Evolutionary conservation across 129 eudicot species (phyloP).

Genomic region (Sambucus nigra): DNA sequence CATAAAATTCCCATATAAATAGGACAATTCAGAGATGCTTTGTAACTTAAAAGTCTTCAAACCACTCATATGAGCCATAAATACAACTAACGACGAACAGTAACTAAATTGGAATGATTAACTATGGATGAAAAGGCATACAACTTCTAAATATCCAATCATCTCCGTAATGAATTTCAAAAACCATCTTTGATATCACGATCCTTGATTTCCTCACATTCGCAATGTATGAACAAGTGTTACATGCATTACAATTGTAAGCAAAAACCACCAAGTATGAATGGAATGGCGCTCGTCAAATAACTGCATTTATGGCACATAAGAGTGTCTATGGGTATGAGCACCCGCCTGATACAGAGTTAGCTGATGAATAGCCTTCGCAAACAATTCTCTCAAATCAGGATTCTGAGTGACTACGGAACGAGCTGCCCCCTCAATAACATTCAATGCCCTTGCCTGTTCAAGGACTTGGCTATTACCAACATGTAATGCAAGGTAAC

Average conservation of each 20-base stretch:
- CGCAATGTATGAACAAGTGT: background rate
- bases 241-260: background rate
- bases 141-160: too few relatives aligned
- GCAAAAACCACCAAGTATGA: background rate
- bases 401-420: constrained; percentile 43
- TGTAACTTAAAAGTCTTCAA: too few relatives aligned
- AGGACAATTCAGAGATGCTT: too few relatives aligned
- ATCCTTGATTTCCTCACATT: constrained; percentile 1
- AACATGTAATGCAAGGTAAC: constrained; percentile 53
- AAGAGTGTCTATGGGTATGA: constrained; percentile 25
- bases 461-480: constrained; percentile 53
- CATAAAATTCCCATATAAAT: too few relatives aligned
- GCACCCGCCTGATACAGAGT: constrained; percentile 53
- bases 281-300: background rate
- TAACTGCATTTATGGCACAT: constrained; percentile 11
- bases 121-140: too few relatives aligned
- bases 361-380: constrained; percentile 45
- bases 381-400: constrained; percentile 39
- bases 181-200: background rate
- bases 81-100: too few relatives aligned
- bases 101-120: too few relatives aligned
- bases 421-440: constrained; percentile 47
- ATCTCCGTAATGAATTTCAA: too few relatives aligned
- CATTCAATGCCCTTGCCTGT: constrained; percentile 47
- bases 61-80: too few relatives aligned